A percentile compares a stretch with the other conserved stretches of the same genome.
Evolutionary conservation across 2,329 filamentous ascomycete species (phyloP).

Genomic region (Periconia sp.): DNA sequence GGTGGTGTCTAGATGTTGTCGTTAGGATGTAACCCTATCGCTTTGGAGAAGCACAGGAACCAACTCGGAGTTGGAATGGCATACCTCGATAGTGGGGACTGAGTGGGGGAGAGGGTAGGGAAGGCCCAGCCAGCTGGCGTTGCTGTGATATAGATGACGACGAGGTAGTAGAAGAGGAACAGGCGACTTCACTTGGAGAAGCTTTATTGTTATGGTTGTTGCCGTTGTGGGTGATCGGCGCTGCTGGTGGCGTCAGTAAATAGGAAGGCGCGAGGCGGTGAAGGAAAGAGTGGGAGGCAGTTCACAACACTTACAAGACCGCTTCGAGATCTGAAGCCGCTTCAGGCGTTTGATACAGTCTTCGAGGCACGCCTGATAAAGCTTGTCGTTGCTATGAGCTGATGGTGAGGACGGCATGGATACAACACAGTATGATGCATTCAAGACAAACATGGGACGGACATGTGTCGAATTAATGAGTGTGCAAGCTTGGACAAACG

Average conservation of each 20-base stretch:
- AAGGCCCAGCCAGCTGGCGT: background rate
- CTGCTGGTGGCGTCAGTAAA: conserved; percentile 4
- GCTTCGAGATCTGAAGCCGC: conserved; percentile 16
- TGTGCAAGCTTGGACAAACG: too few species aligned
- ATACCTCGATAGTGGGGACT: background rate
- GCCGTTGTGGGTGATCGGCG: conserved; percentile 6
- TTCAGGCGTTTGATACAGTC: conserved; percentile 25
- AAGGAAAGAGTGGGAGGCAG: conserved; percentile 4
- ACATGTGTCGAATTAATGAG: too few species aligned
- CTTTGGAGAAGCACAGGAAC: too few species aligned
- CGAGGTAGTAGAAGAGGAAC: background rate
- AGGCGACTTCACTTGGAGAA: background rate
- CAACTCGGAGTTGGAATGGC: too few species aligned
- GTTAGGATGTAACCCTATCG: too few species aligned
- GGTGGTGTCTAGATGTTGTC: background rate
- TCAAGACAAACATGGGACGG: too few species aligned
- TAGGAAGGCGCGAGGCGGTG: conserved; percentile 1
- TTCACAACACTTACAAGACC: conserved; percentile 6
- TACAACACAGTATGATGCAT: too few species aligned
- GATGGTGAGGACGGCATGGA: background rate
- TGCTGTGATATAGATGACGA: background rate
- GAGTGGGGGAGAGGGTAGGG: conserved; percentile 12
- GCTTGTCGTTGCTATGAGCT: conserved; percentile 16
- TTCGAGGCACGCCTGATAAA: conserved; percentile 18
- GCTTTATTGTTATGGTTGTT: conserved; percentile 2